phyloP scores from a whole-genome alignment of 176 grass and related monocot genomes.

The Guadua angustifolia region DNA sequence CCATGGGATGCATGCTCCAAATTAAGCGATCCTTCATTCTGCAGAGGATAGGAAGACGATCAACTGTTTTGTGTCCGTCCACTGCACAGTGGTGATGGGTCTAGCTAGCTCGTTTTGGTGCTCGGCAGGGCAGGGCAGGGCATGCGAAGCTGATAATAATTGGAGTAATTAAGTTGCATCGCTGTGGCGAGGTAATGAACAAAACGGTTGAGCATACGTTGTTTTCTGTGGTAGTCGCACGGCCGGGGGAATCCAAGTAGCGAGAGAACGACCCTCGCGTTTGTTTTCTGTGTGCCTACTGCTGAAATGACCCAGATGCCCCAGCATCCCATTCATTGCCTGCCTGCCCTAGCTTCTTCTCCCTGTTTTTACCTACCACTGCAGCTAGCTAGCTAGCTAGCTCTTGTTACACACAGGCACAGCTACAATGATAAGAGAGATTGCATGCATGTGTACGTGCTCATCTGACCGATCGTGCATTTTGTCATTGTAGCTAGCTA shows the following conservation, averaged over 20 bases:
- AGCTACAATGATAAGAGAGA: not conserved
- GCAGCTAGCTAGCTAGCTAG: too few relatives aligned
- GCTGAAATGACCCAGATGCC: not conserved
- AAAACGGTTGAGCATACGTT: not conserved
- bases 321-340: not conserved
- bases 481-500: not conserved
- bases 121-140: too few relatives aligned
- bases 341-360: too few relatives aligned
- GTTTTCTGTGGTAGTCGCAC: not conserved
- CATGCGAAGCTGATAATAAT: too few relatives aligned
- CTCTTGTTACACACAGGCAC: too few relatives aligned
- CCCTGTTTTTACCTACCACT: too few relatives aligned
- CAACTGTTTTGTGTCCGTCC: not conserved
- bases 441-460: not conserved
- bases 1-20: too few relatives aligned
- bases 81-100: too few relatives aligned
- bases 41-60: not conserved
- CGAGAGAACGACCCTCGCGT: not conserved
- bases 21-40: not conserved
- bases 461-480: not conserved
- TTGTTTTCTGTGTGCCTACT: not conserved
- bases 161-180: too few relatives aligned
- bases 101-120: not conserved
- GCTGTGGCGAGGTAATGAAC: not conserved
- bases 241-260: constrained; percentile 11